Evolutionary conservation across 2,329 filamentous ascomycete species (phyloP).

Genomic region (Huntiella decipiens): DNA sequence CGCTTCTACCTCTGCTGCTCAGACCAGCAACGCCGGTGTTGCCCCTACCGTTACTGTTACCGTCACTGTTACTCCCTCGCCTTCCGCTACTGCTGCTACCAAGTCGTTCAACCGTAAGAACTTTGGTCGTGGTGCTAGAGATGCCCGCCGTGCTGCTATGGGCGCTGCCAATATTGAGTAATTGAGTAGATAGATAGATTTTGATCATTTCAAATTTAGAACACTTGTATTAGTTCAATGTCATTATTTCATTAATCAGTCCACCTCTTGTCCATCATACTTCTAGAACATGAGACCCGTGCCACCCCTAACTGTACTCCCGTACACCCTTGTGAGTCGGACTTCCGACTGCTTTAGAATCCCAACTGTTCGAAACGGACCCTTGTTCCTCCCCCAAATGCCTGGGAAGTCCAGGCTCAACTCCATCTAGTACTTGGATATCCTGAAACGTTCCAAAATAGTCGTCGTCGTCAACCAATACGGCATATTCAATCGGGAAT

Average conservation of each 20-base stretch:
- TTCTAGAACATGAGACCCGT: background rate
- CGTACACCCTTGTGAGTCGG: background rate
- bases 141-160: conserved; percentile 12
- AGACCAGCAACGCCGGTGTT: background rate
- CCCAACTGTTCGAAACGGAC: background rate
- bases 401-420: too few relatives aligned
- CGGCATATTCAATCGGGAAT: conserved; percentile 13
- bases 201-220: background rate
- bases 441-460: conserved; percentile 16
- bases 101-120: conserved; percentile 1
- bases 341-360: background rate
- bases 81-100: background rate
- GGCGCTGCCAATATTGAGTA: conserved; percentile 8
- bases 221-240: background rate
- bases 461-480: conserved; percentile 15
- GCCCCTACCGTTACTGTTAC: background rate
- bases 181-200: background rate
- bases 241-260: background rate
- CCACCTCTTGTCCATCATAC: background rate
- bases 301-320: background rate
- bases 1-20: background rate
- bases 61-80: background rate
- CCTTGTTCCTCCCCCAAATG: too few relatives aligned
- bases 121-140: conserved; percentile 10
- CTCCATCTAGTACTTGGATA: background rate